Evolutionary conservation across 257 asterid genomes (phyloP).

Genomic region (Solanum arcanum): DNA sequence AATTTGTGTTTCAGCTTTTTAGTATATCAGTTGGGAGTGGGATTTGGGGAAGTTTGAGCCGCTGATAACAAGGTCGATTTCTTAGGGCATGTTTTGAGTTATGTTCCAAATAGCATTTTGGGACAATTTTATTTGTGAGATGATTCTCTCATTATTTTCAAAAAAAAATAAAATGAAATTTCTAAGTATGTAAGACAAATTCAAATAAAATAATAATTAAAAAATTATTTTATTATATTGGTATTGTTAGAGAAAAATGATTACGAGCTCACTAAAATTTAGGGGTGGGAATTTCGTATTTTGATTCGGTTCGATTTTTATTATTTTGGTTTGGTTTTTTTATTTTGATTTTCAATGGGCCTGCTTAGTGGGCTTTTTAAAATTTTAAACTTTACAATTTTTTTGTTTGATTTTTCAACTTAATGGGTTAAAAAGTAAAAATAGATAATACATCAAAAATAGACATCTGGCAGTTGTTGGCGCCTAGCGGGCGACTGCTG

Average conservation of each 20-base stretch:
- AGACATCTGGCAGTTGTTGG: rapidly evolving
- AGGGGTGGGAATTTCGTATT: no score
- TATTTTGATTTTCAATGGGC: no score
- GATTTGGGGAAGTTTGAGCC: background rate
- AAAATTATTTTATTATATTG: background rate
- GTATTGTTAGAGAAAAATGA: background rate
- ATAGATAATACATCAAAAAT: no score
- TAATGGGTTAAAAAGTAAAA: no score
- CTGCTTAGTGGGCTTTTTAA: no score
- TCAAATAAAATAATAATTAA: no score
- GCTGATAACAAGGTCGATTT: background rate
- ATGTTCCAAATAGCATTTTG: background rate
- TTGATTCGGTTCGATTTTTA: no score
- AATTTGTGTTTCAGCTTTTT: background rate
- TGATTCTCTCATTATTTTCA: background rate
- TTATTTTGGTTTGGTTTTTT: no score
- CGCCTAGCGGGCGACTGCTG: no score
- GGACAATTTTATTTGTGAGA: background rate
- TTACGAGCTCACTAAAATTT: background rate
- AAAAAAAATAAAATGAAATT: background rate
- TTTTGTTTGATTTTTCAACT: no score
- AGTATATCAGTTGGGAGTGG: background rate
- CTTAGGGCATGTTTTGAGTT: background rate
- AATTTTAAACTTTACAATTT: no score
- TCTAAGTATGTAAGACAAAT: background rate